A percentile compares a stretch with the other conserved stretches of the same genome.
phyloP scores from a whole-genome alignment of 2,329 filamentous ascomycete species.

The Cryphonectria radicalis region DNA sequence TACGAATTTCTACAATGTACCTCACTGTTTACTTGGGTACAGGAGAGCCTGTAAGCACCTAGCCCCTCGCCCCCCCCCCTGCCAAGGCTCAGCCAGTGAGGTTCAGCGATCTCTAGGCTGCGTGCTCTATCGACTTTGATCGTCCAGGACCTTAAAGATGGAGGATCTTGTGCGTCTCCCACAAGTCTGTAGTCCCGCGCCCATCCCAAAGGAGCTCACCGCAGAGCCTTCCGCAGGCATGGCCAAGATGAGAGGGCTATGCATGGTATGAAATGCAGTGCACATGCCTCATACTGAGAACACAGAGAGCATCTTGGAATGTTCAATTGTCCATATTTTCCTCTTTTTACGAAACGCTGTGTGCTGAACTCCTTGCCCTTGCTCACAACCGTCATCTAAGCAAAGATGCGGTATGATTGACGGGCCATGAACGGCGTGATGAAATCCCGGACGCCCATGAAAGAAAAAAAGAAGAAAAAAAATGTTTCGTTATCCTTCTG shows the following conservation, averaged over 20 bases:
- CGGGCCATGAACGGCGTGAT: neutral
- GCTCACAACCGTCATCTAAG: no score
- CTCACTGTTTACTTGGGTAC: no score
- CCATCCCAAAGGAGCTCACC: neutral
- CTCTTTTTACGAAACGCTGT: neutral
- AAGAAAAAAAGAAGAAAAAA: neutral
- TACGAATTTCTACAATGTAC: no score
- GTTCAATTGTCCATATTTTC: neutral
- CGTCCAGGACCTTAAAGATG: neutral
- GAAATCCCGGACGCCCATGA: no score
- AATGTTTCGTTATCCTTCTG: neutral
- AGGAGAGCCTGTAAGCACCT: no score
- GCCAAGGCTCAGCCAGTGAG: neutral
- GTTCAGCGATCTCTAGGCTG: neutral
- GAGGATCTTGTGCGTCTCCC: neutral
- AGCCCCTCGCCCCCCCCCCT: neutral
- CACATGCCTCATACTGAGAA: neutral
- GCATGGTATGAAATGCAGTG: neutral
- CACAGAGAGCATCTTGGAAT: neutral
- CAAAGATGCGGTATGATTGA: neutral
- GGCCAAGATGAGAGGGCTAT: neutral
- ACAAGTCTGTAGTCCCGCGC: neutral
- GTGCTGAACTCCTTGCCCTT: neutral
- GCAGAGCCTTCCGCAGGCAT: neutral
- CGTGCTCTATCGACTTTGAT: neutral